These are phyloP conservation scores for Penicillium sp. DNA, from an alignment of 2,329 filamentous ascomycete genomes.

Conservation along the genomic window DNA sequence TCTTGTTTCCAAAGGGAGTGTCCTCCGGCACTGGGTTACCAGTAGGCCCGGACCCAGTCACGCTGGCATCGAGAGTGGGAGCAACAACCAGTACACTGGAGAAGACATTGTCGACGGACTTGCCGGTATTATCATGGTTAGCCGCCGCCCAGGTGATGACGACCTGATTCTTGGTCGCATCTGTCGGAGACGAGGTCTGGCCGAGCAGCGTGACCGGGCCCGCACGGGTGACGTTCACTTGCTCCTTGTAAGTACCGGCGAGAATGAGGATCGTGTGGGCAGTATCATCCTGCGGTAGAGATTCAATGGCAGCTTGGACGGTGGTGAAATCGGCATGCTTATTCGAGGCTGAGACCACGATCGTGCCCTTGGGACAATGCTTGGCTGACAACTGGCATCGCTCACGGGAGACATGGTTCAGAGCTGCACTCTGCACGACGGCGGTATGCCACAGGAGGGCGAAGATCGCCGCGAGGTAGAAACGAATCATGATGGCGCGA, in stretches of 20 bases:
- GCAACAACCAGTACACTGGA: constrained; percentile 58
- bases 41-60: constrained; percentile 57
- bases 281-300: constrained; percentile 42
- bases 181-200: constrained; percentile 46
- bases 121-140: constrained; percentile 40
- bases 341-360: constrained; percentile 24
- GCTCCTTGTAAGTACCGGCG: constrained; percentile 56
- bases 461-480: constrained; percentile 3
- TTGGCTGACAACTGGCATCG: constrained; percentile 21
- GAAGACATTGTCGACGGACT: constrained; percentile 53
- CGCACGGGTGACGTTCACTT: constrained; percentile 58
- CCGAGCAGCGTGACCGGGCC: constrained; percentile 58
- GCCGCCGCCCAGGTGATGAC: constrained; percentile 55
- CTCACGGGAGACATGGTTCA: constrained; percentile 7
- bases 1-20: constrained; percentile 57
- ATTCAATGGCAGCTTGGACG: constrained; percentile 46
- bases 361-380: constrained; percentile 24
- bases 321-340: constrained; percentile 26
- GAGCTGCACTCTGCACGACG: constrained; percentile 3
- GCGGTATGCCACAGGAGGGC: constrained; percentile 3
- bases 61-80: constrained; percentile 56
- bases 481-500: constrained; percentile 2
- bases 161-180: constrained; percentile 47
- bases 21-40: constrained; percentile 55
- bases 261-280: constrained; percentile 54